Base-by-base conservation (phyloP, 2,329 filamentous ascomycete species). In the Beauveria scarabaeidicola region DNA sequence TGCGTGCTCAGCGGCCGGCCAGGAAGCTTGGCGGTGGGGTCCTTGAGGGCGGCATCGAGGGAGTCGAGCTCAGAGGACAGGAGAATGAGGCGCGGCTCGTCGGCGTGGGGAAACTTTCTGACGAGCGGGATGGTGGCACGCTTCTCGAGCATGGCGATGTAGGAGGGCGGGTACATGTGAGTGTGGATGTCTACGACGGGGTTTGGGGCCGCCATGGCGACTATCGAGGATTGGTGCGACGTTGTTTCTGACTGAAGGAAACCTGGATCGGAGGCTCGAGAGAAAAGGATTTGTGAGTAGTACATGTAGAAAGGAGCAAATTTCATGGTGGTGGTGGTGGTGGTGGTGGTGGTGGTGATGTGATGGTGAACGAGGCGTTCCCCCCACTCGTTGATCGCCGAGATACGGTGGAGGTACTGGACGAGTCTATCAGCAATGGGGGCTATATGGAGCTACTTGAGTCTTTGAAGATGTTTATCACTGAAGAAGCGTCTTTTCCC, bases 1-100 rank as follows among this genome's bases (percentile, higher is more conserved):
- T 92, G 89, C 1, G 84, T 78, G 23, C 91, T 93, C 47, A 97
- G 84, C 3, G 92, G 91, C 3, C 92, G 85, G 41, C 91, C 92
- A 3, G 89, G 86, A 9, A 84, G 81, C 48, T 80, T 83, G 21
- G 77, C 75, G 2, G 78, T 71, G 25, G 80, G 73, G 69, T 85
- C 79, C 65, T 82, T 76, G 55, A 78, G 74, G 2, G 84, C 76
- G 54, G 75, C 74, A n/a, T 79, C 72, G 21, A 81, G 69, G 3
- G 75, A 72, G 51, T 76, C 73, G 52, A 75, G 72, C 66, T 81
- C 78, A 23, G 77, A 72, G 27, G 74, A 81, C 5, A 89, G 77
- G 59, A 89, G 84, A 62, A 89, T 84, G 60, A 90, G 81, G 13
- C 87, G 84, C 48, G 85, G 81, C 47, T 83, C 81, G 19, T 76